These are phyloP conservation scores for Mallotus nudiflorus DNA, from an alignment of 345 rosid species.

Conservation along the genomic window DNA sequence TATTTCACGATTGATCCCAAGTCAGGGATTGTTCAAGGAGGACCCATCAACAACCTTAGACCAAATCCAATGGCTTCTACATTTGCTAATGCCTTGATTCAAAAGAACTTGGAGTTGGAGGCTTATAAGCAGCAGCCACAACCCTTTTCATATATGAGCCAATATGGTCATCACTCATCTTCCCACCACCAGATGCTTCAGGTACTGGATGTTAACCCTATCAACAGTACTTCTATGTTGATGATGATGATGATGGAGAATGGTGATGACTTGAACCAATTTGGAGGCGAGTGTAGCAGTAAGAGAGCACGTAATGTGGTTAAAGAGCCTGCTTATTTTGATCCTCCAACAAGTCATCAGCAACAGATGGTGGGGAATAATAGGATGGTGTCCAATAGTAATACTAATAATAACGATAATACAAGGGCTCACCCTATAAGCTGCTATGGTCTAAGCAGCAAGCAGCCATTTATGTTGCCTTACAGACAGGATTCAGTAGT, in stretches of 20 bases:
- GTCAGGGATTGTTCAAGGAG: background rate
- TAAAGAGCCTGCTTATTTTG: background rate
- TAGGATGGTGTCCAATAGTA: too few species aligned
- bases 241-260: constrained; percentile 7
- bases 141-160: background rate
- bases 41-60: background rate
- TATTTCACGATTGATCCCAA: background rate
- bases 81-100: constrained; percentile 1
- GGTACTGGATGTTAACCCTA: background rate
- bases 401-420: background rate
- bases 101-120: background rate
- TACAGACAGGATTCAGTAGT: background rate
- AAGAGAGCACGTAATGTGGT: background rate
- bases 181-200: constrained; percentile 10
- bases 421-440: background rate
- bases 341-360: background rate
- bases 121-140: background rate
- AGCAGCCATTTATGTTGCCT: background rate
- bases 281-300: background rate
- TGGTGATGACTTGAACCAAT: background rate
- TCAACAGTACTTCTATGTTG: constrained; percentile 4
- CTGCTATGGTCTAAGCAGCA: background rate
- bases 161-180: background rate
- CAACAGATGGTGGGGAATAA: constrained; percentile 1
- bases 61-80: background rate